Evolutionary conservation across 768 basidiomycete genomes (phyloP), one percentile per base, ranked within the genome.

Genomic region (Termitomyces titanicus): DNA sequence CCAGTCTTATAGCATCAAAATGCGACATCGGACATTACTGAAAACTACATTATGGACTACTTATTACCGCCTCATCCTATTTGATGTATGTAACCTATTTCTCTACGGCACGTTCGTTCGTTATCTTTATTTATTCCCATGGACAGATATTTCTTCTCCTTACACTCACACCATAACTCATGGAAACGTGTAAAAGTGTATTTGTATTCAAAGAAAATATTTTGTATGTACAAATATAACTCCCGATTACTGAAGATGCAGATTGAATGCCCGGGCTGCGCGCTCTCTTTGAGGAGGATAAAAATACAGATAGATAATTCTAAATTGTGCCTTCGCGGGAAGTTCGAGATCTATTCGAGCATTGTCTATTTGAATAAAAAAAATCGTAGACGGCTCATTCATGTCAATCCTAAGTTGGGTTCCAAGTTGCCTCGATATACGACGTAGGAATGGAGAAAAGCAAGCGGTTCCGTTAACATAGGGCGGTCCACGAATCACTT

Each of bases 31-130:
- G 42, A 38, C 47, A 10, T 20, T 20, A 18, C 9, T 39, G 25
- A 55, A 46, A 55, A 17, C 12, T 60, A 57, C 38, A 20, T 57
- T 57, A 60, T 60, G 47, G 43, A 48, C 56, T 60, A 60, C 53
- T 57, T 61, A 58, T 58, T 50, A 17, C 17, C 12, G 4, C 22
- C 34, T n/a, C 35, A n/a, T n/a, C n/a, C n/a, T n/a, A n/a, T n/a
- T n/a, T 22, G 12, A 18, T 39, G 18, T n/a, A n/a, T 34, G 17
- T n/a, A 24, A n/a, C 35, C 24, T 25, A 24, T 25, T 35, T 9
- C 15, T 37, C 4, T 17, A 35, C 15, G 6, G 15, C 24, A 34
- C 8, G 34, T 48, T 37, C 8, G 34, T 48, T 37, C 35, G 10
- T 6, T 37, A 37, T 49, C 22, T 37, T 24, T 37, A 25, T 24